Conservation (phyloP, 2,329 filamentous ascomycete genomes). For the Alternaria atra region DNA sequence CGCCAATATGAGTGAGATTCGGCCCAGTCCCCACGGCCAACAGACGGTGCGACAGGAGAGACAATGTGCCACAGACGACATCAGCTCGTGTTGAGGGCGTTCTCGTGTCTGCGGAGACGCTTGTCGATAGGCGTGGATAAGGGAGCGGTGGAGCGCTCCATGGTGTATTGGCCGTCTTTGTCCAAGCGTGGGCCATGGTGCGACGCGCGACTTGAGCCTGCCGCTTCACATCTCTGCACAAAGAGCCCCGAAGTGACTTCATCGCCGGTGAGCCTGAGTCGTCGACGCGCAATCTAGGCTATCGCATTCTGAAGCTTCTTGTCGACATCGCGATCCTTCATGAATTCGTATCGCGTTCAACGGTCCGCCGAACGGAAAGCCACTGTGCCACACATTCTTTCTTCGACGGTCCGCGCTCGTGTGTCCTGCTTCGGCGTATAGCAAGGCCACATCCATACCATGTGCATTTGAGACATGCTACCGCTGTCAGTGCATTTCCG, state of each 20-base stretch:
- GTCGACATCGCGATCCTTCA: constrained; percentile 1
- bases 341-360: constrained; percentile 4
- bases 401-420: not conserved
- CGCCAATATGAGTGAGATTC: not conserved
- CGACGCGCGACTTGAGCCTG: constrained; percentile 10
- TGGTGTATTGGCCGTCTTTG: constrained; percentile 15
- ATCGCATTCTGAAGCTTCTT: constrained; percentile 2
- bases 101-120: constrained; percentile 11
- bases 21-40: constrained; percentile 4
- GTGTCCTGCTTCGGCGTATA: not conserved
- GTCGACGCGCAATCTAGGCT: constrained; percentile 14
- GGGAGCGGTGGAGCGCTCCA: constrained; percentile 8
- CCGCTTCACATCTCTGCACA: constrained; percentile 26
- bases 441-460: constrained; percentile 8
- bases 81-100: constrained; percentile 3
- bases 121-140: constrained; percentile 14
- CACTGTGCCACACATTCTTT: constrained; percentile 6
- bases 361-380: constrained; percentile 11
- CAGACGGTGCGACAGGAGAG: constrained; percentile 8
- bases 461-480: constrained; percentile 16
- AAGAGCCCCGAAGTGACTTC: constrained; percentile 10
- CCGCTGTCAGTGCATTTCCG: constrained; percentile 15
- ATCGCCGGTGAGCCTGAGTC: constrained; percentile 13
- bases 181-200: constrained; percentile 16
- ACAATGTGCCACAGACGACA: constrained; percentile 7